Conservation (phyloP, 2,329 filamentous ascomycete genomes). For the Fusarium sp. region DNA sequence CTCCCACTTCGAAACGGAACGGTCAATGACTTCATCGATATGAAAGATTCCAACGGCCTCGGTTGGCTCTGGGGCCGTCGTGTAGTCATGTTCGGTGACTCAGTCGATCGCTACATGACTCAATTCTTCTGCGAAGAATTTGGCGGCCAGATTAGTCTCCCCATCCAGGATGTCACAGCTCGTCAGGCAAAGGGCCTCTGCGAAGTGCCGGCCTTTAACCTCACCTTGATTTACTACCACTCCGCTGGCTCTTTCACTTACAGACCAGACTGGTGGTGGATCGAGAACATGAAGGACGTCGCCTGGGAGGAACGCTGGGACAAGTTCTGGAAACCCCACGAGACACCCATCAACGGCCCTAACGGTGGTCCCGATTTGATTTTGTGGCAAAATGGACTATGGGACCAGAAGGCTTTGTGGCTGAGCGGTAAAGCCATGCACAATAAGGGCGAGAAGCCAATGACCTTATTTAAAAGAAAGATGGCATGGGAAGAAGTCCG, state of each 20-base stretch:
- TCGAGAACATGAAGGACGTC: slow-evolving; percentile 31
- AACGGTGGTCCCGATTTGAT: slow-evolving; percentile 27
- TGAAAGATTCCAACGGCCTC: slow-evolving; percentile 25
- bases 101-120: slow-evolving; percentile 36
- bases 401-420: slow-evolving; percentile 38
- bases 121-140: slow-evolving; percentile 37
- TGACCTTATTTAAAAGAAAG: slow-evolving; percentile 21
- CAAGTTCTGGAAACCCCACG: slow-evolving; percentile 29
- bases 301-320: slow-evolving; percentile 35
- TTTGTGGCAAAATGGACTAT: slow-evolving; percentile 37
- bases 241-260: slow-evolving; percentile 36
- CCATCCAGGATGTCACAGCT: slow-evolving; percentile 17
- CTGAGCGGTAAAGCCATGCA: slow-evolving; percentile 23
- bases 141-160: slow-evolving; percentile 8
- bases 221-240: slow-evolving; percentile 27
- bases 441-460: background rate
- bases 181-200: slow-evolving; percentile 24
- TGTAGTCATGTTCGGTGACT: slow-evolving; percentile 38
- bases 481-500: slow-evolving; percentile 38
- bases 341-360: slow-evolving; percentile 30
- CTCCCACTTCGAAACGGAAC: background rate
- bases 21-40: slow-evolving; percentile 13
- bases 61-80: slow-evolving; percentile 39
- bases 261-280: slow-evolving; percentile 41
- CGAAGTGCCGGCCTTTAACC: slow-evolving; percentile 24